Evolutionary conservation across 345 rosid species (phyloP), one percentile per base, ranked within the genome.

Genomic region (Arabis alpina): DNA sequence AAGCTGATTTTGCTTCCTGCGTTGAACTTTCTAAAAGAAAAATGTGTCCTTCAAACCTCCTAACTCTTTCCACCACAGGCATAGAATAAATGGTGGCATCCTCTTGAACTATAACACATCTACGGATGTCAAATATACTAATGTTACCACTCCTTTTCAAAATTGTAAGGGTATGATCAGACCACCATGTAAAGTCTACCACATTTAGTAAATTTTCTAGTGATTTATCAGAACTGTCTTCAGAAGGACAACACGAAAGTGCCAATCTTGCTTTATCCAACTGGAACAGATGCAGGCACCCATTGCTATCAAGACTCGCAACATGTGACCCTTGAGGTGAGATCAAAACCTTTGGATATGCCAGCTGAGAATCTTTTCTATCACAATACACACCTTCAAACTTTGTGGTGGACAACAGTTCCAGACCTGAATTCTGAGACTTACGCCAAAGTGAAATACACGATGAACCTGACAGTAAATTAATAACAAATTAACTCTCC

Each of bases 171-270:
- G 87, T 57, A 16, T 84, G 85, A 61, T 88, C 93, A 66, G 93
- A 89, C 97, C 97, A 94, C 99, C 97, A 94, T 54, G 97, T 82
- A 60, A 94, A 89, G 76, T 94, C 99, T 47, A 73, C 74, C 51
- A 80, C 70, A 71, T 80, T 85, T 54, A 66, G 70, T 41, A 85
- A 76, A 73, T 67, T 53, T 34, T 83, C 86, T 68, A 74, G 50
- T 50, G 32, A 50, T 32, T 70, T 73, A 73, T 74, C 76, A 19
- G 23, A 19, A 19, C 23, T 68, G 59, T 64, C 87, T 66, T 56
- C 54, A 10, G 68, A 68, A 59, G 57, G 44, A 68, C 76, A 65
- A 59, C 62, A 75, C 28, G 82, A 73, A 72, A 86, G 79, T 24
- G 80, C 72, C 56, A 54, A 32, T 47, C 60, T 78, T 66, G 72